Evolutionary conservation across 768 basidiomycete genomes (phyloP).

Genomic region (Leccinellum luteum): DNA sequence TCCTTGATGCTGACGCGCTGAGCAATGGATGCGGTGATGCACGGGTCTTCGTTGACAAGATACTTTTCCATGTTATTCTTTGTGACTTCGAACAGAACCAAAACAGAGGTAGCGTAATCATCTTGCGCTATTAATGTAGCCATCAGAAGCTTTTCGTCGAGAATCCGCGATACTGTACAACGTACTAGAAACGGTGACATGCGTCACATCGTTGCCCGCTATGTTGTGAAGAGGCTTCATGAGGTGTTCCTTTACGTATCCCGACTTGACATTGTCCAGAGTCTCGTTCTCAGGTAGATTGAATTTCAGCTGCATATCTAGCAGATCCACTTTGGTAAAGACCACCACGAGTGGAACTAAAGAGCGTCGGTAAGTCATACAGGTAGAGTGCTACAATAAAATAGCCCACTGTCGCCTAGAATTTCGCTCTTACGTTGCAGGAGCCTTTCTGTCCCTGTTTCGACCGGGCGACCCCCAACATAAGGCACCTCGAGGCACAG

Average conservation of each 20-base stretch:
- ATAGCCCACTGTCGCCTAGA: background rate
- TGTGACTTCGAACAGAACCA: accelerated
- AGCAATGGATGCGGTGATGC: accelerated
- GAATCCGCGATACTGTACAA: background rate
- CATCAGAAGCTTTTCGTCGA: background rate
- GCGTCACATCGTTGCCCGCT: background rate
- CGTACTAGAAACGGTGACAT: background rate
- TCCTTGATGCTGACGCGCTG: background rate
- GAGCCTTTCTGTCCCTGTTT: background rate
- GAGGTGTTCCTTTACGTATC: background rate
- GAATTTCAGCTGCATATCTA: background rate
- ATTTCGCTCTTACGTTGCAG: background rate
- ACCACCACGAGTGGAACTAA: background rate
- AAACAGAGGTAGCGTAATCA: background rate
- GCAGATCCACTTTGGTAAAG: background rate
- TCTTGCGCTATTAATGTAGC: background rate
- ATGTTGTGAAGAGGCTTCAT: background rate
- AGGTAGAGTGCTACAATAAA: no score
- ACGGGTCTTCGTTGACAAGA: background rate
- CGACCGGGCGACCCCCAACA: accelerated
- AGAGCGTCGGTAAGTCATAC: background rate
- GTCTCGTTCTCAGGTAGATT: background rate
- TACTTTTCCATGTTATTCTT: background rate
- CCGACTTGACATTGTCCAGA: background rate
- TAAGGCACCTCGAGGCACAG: background rate